phyloP scores from a whole-genome alignment of 2,329 filamentous ascomycete species.

The Alternaria atra region DNA sequence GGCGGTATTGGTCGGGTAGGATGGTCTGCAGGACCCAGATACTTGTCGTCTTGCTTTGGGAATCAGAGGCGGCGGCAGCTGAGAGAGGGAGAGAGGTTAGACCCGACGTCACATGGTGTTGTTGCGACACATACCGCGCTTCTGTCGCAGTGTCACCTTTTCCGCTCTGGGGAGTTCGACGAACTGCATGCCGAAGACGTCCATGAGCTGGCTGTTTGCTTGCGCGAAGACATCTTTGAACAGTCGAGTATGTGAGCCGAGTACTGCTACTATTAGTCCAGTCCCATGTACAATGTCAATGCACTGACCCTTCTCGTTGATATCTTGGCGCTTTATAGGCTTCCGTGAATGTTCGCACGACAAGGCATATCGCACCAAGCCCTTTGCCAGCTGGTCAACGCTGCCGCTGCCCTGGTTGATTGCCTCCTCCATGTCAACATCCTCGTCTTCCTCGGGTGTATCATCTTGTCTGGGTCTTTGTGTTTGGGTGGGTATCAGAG shows the following conservation, averaged over 20 bases:
- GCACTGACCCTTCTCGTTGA: constrained; percentile 60
- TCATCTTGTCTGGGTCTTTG: constrained; percentile 29
- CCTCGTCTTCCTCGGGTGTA: constrained; percentile 34
- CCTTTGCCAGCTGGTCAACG: constrained; percentile 63
- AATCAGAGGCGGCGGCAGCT: constrained; percentile 65
- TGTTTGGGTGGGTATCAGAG: constrained; percentile 28
- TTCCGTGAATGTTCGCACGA: constrained; percentile 68
- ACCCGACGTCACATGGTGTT: too few species aligned
- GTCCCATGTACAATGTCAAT: background rate
- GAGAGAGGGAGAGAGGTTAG: constrained; percentile 23
- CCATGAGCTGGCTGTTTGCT: constrained; percentile 76
- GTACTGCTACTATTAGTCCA: constrained; percentile 59
- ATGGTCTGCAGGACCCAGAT: constrained; percentile 80
- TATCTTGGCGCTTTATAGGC: constrained; percentile 66
- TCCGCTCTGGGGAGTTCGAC: constrained; percentile 82
- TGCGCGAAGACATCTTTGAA: constrained; percentile 81
- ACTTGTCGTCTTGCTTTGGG: constrained; percentile 64
- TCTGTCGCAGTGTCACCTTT: constrained; percentile 80
- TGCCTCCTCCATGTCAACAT: constrained; percentile 26
- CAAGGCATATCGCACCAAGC: constrained; percentile 68
- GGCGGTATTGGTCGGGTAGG: constrained; percentile 73
- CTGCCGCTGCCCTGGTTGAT: constrained; percentile 35
- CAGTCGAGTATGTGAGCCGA: constrained; percentile 71
- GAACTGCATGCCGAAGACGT: constrained; percentile 91
- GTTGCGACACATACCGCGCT: constrained; percentile 67